A percentile compares a stretch with the other conserved stretches of the same genome.
Conservation (phyloP, 192 early-diverging fungal species). For the Entrophospora sp. region DNA sequence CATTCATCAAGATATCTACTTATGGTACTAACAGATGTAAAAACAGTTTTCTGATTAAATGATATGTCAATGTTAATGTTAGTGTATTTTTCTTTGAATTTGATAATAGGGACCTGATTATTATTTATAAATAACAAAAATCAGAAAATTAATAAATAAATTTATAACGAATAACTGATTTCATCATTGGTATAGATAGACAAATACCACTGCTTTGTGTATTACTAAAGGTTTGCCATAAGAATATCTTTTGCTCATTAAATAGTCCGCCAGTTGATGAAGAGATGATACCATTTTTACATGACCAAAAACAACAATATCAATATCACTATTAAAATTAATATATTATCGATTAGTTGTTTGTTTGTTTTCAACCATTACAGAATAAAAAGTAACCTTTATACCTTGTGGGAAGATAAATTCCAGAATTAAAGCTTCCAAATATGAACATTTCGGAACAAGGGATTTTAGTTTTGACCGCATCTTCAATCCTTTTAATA, state of each 20-base stretch:
- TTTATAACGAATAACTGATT: background rate
- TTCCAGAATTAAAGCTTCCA: constrained; percentile 80
- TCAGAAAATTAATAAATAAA: background rate
- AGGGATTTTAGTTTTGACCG: constrained; percentile 37
- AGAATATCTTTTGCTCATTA: constrained; percentile 29
- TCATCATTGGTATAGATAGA: too few relatives aligned
- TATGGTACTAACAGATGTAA: constrained; percentile 48
- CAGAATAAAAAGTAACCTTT: constrained; percentile 21
- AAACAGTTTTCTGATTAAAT: constrained; percentile 64
- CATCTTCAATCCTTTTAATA: constrained; percentile 50
- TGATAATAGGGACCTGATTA: constrained; percentile 81
- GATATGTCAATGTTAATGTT: constrained; percentile 74
- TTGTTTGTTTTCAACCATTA: constrained; percentile 24
- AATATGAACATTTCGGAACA: constrained; percentile 51
- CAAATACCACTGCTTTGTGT: constrained; percentile 45
- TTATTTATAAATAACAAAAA: background rate
- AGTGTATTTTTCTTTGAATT: constrained; percentile 70
- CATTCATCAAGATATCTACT: constrained; percentile 46
- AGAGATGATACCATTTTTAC: constrained; percentile 18
- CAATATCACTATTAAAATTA: constrained; percentile 31
- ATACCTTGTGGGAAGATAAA: constrained; percentile 86
- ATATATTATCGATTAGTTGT: background rate
- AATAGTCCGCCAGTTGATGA: constrained; percentile 41
- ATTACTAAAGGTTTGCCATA: constrained; percentile 47
- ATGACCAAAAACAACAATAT: constrained; percentile 26